These are phyloP conservation scores for Colletotrichum sp. DNA, from an alignment of 2,329 filamentous ascomycete species.

Conservation along the genomic window DNA sequence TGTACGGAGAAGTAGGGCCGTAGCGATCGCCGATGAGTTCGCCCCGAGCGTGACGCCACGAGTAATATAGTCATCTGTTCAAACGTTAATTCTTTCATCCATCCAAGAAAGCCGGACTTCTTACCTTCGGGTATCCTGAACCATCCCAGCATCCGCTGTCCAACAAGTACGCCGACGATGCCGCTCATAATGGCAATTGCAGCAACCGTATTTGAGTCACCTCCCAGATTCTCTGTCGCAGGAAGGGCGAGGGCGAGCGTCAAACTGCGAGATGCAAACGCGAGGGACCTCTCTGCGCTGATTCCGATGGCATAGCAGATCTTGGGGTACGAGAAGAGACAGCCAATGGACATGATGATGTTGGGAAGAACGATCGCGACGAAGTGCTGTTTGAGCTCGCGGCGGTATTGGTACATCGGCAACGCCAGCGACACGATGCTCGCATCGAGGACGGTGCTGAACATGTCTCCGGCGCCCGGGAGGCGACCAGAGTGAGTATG, in stretches of 20 bases:
- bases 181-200: conserved; percentile 64
- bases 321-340: conserved; percentile 61
- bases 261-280: conserved; percentile 60
- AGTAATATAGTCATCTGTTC: conserved; percentile 64
- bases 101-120: not conserved
- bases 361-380: conserved; percentile 58
- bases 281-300: conserved; percentile 51
- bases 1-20: conserved; percentile 57
- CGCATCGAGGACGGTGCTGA: conserved; percentile 59
- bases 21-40: conserved; percentile 64
- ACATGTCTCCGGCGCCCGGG: conserved; percentile 62
- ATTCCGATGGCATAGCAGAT: conserved; percentile 61
- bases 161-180: conserved; percentile 62
- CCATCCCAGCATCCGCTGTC: conserved; percentile 48
- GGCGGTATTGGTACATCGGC: conserved; percentile 65
- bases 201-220: conserved; percentile 59
- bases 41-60: conserved; percentile 65
- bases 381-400: conserved; percentile 58
- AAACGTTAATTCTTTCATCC: no score
- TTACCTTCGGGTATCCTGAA: conserved; percentile 58
- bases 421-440: conserved; percentile 63
- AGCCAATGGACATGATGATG: conserved; percentile 52
- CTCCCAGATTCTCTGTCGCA: conserved; percentile 59
- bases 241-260: conserved; percentile 65
- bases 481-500: conserved; percentile 28